These are phyloP conservation scores for Fusarium sp. DNA, from an alignment of 2,329 filamentous ascomycete genomes.

Conservation along the genomic window DNA sequence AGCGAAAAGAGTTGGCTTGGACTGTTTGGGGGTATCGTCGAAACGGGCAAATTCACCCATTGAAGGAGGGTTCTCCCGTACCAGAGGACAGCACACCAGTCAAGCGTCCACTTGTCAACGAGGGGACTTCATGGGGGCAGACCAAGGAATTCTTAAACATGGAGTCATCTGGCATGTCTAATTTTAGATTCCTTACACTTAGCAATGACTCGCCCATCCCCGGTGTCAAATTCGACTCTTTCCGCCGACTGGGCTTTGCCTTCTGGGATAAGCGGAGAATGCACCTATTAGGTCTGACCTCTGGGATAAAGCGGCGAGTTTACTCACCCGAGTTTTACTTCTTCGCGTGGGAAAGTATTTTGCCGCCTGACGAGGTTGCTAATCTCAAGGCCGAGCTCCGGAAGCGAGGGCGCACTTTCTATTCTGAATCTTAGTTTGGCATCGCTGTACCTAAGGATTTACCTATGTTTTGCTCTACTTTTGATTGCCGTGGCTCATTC, in stretches of 20 bases:
- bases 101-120: neutral
- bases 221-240: constrained; percentile 29
- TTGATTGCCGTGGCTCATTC: too few species aligned
- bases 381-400: constrained; percentile 1
- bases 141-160: neutral
- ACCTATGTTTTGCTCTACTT: too few species aligned
- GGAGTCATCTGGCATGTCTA: neutral
- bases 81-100: neutral
- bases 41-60: neutral
- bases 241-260: constrained; percentile 28
- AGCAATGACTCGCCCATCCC: constrained; percentile 8
- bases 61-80: neutral
- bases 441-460: too few species aligned
- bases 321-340: neutral
- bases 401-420: neutral
- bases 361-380: constrained; percentile 12
- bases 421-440: neutral
- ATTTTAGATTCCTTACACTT: neutral
- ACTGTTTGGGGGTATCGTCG: neutral
- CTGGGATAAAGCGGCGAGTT: neutral
- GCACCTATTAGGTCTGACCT: neutral
- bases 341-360: constrained; percentile 2
- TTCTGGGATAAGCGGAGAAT: constrained; percentile 32
- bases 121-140: neutral
- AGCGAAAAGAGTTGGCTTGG: neutral